These are phyloP conservation scores for Prunus mume DNA, from an alignment of 306 rosid species.

Conservation along the genomic window DNA sequence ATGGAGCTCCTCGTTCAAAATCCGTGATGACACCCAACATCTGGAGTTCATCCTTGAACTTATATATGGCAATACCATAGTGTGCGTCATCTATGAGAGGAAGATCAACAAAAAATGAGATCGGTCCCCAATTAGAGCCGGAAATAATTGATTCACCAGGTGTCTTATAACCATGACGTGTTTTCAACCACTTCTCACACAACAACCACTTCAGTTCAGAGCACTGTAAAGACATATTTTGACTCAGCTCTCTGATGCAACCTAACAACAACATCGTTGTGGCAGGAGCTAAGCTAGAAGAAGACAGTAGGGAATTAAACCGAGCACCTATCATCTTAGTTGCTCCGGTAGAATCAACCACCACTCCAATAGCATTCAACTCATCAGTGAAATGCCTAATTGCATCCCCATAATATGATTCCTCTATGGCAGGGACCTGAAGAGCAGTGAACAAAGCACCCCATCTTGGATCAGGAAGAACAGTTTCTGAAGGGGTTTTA, in stretches of 20 bases:
- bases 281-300: constrained; percentile 4
- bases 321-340: constrained; percentile 1
- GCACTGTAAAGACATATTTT: background rate
- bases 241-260: constrained; percentile 11
- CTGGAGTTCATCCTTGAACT: constrained; percentile 19
- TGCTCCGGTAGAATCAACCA: constrained; percentile 6
- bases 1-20: constrained; percentile 16
- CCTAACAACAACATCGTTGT: constrained; percentile 8
- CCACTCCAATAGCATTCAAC: constrained; percentile 21
- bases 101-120: constrained; percentile 17
- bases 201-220: constrained; percentile 14
- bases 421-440: constrained; percentile 21
- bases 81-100: constrained; percentile 23
- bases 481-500: constrained; percentile 16
- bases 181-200: constrained; percentile 26
- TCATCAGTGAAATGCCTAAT: constrained; percentile 2
- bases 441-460: constrained; percentile 6
- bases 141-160: constrained; percentile 24
- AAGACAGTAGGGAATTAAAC: constrained; percentile 4
- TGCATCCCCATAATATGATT: constrained; percentile 8
- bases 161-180: constrained; percentile 28
- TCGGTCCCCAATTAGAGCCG: constrained; percentile 14
- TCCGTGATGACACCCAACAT: constrained; percentile 22
- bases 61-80: constrained; percentile 8
- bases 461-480: constrained; percentile 12